Evolutionary conservation across 495 filamentous ascomycete species (phyloP), one percentile per base, ranked within the genome.

Genomic region (Neohortaea acidophila): DNA sequence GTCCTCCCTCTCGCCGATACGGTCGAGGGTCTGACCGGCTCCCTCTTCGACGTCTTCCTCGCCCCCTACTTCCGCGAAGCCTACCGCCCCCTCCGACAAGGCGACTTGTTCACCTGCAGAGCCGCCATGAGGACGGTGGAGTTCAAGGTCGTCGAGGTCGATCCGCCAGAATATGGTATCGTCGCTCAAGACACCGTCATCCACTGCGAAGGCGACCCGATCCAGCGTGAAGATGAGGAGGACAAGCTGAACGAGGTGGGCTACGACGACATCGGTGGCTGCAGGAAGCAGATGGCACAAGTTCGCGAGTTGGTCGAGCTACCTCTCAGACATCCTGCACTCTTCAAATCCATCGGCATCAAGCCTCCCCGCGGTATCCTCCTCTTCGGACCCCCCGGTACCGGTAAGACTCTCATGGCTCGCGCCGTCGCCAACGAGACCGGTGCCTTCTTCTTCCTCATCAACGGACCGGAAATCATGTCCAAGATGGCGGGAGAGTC

Each of bases 321-420:
- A 52, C 89, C 89, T 37, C 71, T 97, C 11, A 75, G 89, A 47
- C 89, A 97, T 60, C 89, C 89, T 38, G 89, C 94, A 57, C 80
- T 97, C 17, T 97, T 97, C 82, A 94, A 94, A 71, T 94, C 87
- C 28, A 96, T 97, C 51, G 89, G 89, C 77, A 94, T 97, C 66
- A 97, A 97, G 72, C 91, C 89, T 25, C 89, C 89, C 28, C 87
- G 89, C 52, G 87, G 87, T 77, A 92, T 97, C 51, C 75, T 97
- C 48, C 83, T 97, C 65, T 97, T 81, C 64, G 87, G 87, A 35
- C 87, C 87, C 52, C 87, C 87, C 1, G 87, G 87, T 81, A 97
- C 87, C 44, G 87, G 87, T 79, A 97, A 97, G 70, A 97, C 87
- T 10, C 64, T 97, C 45, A 97, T 97, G 87, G 87, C 87, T 59